Base-by-base conservation (phyloP, 2,329 filamentous ascomycete species). In the Teratosphaeria pseudoeucalypti region DNA sequence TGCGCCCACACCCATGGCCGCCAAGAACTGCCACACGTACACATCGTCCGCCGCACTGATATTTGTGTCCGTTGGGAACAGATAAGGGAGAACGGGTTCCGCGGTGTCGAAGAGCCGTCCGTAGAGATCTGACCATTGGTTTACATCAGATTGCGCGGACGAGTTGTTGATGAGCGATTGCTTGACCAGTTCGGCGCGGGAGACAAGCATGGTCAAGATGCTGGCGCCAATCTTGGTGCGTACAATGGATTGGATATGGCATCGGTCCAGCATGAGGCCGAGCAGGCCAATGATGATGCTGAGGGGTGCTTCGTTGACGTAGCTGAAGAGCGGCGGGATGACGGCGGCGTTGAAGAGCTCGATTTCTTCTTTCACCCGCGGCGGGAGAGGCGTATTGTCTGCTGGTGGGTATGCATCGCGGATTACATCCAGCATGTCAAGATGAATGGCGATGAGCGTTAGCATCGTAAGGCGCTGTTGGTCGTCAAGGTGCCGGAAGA, bases 21-120 rank as follows among this genome's bases (percentile, higher is more conserved):
- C 94, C 64, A 99, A 81, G 73, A 97, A 95, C 75, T 97, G 92
- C 94, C 94, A 99, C 47, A 97, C 90, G 70, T 97, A 95, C 70
- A 96, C 87, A 70, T 99, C 94, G 66, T 96, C 91, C 56, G 64
- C 65, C 0, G 67, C 67, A 16, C 63, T 64, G 26, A 89, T 89
- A 64, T 90, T 91, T 69, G 95, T 89, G n/a, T 88, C 88, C 23
- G 88, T 89, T 0, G 92, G 92, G 83, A 99, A 99, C 63, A 96
- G 86, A 67, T 88, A 83, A 12, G 88, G 87, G 54, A 97, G 82
- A 6, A 87, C 86, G 1, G 89, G 89, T 73, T 97, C 92, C 19
- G 97, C 79, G 6, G 84, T 82, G 72, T 94, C 90, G 75, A 99
- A 99, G 61, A 99, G 83, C 29, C 83, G 81, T 67, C 91, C 90